Evolutionary conservation across 768 basidiomycete genomes (phyloP).

Genomic region (Nidularia sp.): DNA sequence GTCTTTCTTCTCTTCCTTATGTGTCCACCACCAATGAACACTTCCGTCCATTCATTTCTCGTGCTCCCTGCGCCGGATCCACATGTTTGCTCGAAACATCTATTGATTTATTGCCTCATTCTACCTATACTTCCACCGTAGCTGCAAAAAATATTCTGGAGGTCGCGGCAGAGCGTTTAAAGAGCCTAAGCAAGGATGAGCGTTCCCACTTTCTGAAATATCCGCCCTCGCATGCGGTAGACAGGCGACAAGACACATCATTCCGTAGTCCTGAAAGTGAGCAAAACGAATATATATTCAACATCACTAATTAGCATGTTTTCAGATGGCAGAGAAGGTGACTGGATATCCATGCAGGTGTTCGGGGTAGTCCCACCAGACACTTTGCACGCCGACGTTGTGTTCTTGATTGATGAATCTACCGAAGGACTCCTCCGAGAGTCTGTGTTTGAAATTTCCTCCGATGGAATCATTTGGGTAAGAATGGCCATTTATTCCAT

Average conservation of each 20-base stretch:
- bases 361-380: slow-evolving; percentile 1
- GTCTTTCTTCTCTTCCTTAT: slow-evolving; percentile 13
- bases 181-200: slow-evolving; percentile 25
- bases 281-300: slow-evolving; percentile 8
- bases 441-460: slow-evolving; percentile 9
- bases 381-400: slow-evolving; percentile 12
- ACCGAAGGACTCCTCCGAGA: slow-evolving; percentile 13
- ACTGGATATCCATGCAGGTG: slow-evolving; percentile 23
- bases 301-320: background rate
- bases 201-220: slow-evolving; percentile 34
- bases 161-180: slow-evolving; percentile 31
- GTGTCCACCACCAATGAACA: slow-evolving; percentile 13
- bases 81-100: slow-evolving; percentile 50
- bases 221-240: slow-evolving; percentile 53
- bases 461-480: slow-evolving; percentile 11
- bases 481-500: slow-evolving; percentile 1
- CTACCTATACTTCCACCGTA: slow-evolving; percentile 11
- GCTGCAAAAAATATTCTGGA: slow-evolving; percentile 35
- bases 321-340: slow-evolving; percentile 21
- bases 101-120: slow-evolving; percentile 37
- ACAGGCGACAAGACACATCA: slow-evolving; percentile 41
- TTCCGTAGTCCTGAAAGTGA: slow-evolving; percentile 48
- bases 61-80: slow-evolving; percentile 38
- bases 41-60: slow-evolving; percentile 9
- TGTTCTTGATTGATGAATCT: slow-evolving; percentile 18